A percentile compares a stretch with the other conserved stretches of the same genome.
These are phyloP conservation scores for Chytridium lagenaria DNA, from an alignment of 371 early-diverging fungal species.

Conservation along the genomic window DNA sequence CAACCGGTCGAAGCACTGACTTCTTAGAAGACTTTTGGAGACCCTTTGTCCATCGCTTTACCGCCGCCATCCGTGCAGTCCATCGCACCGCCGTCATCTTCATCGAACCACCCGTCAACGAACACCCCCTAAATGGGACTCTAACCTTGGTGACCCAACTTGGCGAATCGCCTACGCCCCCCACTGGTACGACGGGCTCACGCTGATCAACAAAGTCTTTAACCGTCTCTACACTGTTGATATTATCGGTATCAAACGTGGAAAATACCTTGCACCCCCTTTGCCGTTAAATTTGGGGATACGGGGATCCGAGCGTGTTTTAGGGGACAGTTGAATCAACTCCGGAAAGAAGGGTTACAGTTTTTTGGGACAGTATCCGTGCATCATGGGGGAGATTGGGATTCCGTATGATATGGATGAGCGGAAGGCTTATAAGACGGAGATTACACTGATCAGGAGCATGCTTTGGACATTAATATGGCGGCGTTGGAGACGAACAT, in stretches of 20 bases:
- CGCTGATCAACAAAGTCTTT: conserved; percentile 76
- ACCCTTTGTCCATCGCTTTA: conserved; percentile 68
- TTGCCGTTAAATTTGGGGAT: conserved; percentile 47
- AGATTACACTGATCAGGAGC: conserved; percentile 69
- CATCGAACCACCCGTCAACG: conserved; percentile 74
- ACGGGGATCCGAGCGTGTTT: conserved; percentile 40
- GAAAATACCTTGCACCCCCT: conserved; percentile 34
- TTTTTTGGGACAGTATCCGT: conserved; percentile 38
- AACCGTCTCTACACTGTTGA: conserved; percentile 73
- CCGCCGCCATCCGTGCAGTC: conserved; percentile 62
- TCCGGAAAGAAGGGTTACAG: conserved; percentile 39
- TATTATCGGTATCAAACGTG: conserved; percentile 38
- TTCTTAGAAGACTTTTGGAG: conserved; percentile 69
- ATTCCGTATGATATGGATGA: conserved; percentile 83
- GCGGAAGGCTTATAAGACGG: conserved; percentile 64
- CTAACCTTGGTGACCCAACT: conserved; percentile 29
- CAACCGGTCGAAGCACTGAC: conserved; percentile 50
- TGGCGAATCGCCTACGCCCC: conserved; percentile 73
- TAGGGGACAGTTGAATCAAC: conserved; percentile 30
- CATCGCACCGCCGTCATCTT: conserved; percentile 66
- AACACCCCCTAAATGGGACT: conserved; percentile 58
- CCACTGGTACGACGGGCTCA: conserved; percentile 81
- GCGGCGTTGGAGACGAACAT: conserved; percentile 63
- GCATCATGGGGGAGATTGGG: conserved; percentile 78
- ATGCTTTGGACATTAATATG: conserved; percentile 73